Evolutionary conservation across 2,329 filamentous ascomycete species (phyloP), one percentile per base, ranked within the genome.

Genomic region (Colletotrichum shisoi): DNA sequence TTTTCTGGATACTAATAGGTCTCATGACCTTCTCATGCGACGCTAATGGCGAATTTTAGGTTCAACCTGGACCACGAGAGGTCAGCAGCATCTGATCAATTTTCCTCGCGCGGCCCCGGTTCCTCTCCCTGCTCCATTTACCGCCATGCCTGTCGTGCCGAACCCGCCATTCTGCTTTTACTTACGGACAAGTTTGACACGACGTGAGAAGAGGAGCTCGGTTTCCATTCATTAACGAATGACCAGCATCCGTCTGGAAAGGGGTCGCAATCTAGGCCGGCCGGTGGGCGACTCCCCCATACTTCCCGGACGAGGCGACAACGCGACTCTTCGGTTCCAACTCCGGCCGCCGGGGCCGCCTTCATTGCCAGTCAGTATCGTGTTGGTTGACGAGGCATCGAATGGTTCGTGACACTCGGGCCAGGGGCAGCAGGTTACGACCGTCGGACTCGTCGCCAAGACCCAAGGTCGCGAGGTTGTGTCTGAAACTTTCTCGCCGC

Each of bases 1-100:
- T 27, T 61, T 67, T 69, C 63, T 70, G 64, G 68, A 65, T 68
- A 67, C 69, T 68, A 63, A 61, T 59, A 65, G 69, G 68, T 71
- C 69, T 65, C 69, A 71, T 71, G 69, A 71, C 69, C 69, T 57
- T 24, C 39, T 51, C 51, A 69, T 69, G 64, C 65, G 44, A 69
- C 69, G 69, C 69, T 71, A 71, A 57, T 45, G 62, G 57, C 58
- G 45, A 65, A 63, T 68, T 68, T 70, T 68, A 69, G 59, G 64
- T 62, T 65, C 69, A 31, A 71, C 68, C 62, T 71, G 69, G 64
- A 46, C 62, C 64, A 68, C 60, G 21, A 69, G 42, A 64, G 64
- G 58, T 63, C 67, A 63, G 67, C 67, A 69, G 63, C 64, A 68
- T 69, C 64, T 69, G 59, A 68, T 60, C 64, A 69, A 57, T 60